Base-by-base conservation (phyloP, 345 rosid genomes). In the Balakata baccata region DNA sequence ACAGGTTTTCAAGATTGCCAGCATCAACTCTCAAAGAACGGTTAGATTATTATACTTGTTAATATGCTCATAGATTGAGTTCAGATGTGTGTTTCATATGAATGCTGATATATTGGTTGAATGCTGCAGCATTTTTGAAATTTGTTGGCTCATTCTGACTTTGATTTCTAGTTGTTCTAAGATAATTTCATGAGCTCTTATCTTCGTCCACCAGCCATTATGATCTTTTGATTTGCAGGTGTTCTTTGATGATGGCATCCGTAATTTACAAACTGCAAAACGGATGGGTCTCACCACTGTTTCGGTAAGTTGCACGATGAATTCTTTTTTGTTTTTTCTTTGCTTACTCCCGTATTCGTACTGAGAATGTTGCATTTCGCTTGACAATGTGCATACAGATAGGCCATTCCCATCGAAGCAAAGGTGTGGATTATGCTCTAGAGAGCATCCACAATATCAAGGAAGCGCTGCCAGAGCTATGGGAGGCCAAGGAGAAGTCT, bases 361-460 rank as follows among this genome's bases (percentile, higher is more conserved):
- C 5, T 25, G 38, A 25, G 17, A 4, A 17, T 51, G 10, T 37
- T 29, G 18, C 6, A 11, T 70, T 25, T 1, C 7, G 34, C 37
- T n/a, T 10, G 3, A 14, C n/a, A 20, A 5, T 53, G 53, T n/a
- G 47, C 2, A 4, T 70, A 52, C 84, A 92, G 97, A 85, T 90
- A 53, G 98, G 96, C 70, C 75, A 81, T 69, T 88, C 96, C 17
- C 88, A 79, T 63, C 85, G 88, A 75, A 73, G 75, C 52, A 82
- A 89, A 77, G 89, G 77, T 6, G 93, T 88, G 34, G 98, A 93
- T 77, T 87, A 80, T 72, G 94, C 88, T 9, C 77, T 93, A 39
- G 92, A 88, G 81, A 92, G 86, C 85, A 87, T 94, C 77, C 94
- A 90, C 87, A 88, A 90, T 72, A 87, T 92, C 47, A 87, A 82